These are phyloP conservation scores for Phaeosphaeria sp. DNA, from an alignment of 2,329 filamentous ascomycete species.

Conservation along the genomic window DNA sequence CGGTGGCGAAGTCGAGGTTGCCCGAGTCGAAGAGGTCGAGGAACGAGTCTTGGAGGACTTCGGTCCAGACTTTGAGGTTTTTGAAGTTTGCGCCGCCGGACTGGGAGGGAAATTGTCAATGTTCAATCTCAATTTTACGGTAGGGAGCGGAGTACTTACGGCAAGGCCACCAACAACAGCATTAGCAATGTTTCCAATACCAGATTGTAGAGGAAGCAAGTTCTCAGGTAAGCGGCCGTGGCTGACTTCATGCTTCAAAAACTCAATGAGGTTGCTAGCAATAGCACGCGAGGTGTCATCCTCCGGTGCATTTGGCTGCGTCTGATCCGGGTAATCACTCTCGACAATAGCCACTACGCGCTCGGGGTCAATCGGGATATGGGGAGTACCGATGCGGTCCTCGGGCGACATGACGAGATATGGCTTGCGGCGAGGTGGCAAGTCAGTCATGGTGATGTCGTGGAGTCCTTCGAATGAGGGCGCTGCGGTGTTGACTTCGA, in stretches of 20 bases:
- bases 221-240: constrained; percentile 78
- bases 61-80: constrained; percentile 91
- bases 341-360: constrained; percentile 86
- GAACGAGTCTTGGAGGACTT: constrained; percentile 92
- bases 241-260: constrained; percentile 83
- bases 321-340: constrained; percentile 81
- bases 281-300: constrained; percentile 77
- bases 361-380: constrained; percentile 84
- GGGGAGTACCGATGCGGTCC: constrained; percentile 82
- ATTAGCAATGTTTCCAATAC: constrained; percentile 93
- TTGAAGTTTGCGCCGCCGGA: constrained; percentile 77
- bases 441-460: constrained; percentile 88
- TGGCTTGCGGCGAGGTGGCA: constrained; percentile 81
- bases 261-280: constrained; percentile 81
- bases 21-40: constrained; percentile 90
- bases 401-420: constrained; percentile 86
- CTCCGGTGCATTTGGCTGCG: constrained; percentile 76
- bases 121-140: too few relatives aligned
- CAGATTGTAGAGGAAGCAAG: constrained; percentile 82
- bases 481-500: constrained; percentile 88
- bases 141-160: constrained; percentile 26
- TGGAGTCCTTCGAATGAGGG: constrained; percentile 85
- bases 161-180: constrained; percentile 85
- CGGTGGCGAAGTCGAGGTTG: constrained; percentile 86
- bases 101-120: constrained; percentile 18